These are phyloP conservation scores for Diplodia seriata DNA, from an alignment of 2,329 filamentous ascomycete genomes.

Conservation along the genomic window DNA sequence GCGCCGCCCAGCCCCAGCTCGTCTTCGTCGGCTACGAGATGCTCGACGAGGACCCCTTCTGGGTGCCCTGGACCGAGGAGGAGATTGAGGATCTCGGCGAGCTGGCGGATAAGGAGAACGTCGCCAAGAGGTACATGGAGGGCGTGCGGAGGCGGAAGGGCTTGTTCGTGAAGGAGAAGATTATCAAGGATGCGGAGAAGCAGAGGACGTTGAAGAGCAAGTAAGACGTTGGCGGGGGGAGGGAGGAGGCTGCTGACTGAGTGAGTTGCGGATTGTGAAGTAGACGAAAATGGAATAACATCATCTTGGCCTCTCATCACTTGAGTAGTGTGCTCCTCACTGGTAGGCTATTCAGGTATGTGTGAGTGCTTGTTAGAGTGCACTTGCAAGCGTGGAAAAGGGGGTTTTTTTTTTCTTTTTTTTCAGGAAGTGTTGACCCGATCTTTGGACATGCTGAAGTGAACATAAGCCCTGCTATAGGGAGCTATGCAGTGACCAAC, in stretches of 20 bases:
- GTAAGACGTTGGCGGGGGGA: not conserved
- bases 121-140: slow-evolving; percentile 96
- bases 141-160: slow-evolving; percentile 86
- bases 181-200: slow-evolving; percentile 85
- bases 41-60: slow-evolving; percentile 94
- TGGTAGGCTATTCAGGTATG: no score
- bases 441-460: no score
- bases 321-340: not conserved
- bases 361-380: no score
- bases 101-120: slow-evolving; percentile 90
- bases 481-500: no score
- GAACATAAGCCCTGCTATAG: no score
- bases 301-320: no score
- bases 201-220: slow-evolving; percentile 73
- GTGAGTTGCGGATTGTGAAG: not conserved
- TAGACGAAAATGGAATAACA: no score
- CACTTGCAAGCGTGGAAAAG: no score
- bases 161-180: slow-evolving; percentile 77
- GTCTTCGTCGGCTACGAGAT: slow-evolving; percentile 93
- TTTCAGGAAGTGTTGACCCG: no score
- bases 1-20: slow-evolving; percentile 88
- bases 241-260: not conserved
- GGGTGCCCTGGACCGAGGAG: slow-evolving; percentile 96
- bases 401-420: no score
- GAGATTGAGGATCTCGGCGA: slow-evolving; percentile 96